Percentiles rank a stretch among this genome's conserved stretches.
phyloP scores from a whole-genome alignment of 176 grass and related monocot species.

The Metroxylon sagu region DNA sequence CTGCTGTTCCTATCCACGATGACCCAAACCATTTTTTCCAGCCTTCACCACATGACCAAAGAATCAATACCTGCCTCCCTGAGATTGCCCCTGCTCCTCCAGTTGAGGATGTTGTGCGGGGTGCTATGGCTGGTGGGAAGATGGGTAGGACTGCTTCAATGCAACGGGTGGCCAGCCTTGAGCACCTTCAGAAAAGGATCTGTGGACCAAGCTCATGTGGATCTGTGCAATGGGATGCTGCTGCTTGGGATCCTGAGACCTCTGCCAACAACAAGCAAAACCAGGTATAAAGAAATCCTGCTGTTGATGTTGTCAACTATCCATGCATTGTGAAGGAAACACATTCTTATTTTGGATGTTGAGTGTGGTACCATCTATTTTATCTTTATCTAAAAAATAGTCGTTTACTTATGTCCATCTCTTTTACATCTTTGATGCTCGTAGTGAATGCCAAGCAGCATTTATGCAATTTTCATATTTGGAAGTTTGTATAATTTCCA shows the following conservation, averaged over 20 bases:
- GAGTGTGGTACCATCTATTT: too few species aligned
- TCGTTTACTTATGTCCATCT: too few species aligned
- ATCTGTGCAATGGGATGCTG: slow-evolving; percentile 13
- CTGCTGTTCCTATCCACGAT: slow-evolving; percentile 15
- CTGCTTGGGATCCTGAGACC: slow-evolving; percentile 17
- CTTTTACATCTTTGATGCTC: too few species aligned
- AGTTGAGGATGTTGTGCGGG: slow-evolving; percentile 17
- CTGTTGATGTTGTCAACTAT: too few species aligned
- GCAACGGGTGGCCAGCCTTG: slow-evolving; percentile 23
- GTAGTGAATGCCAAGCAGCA: too few species aligned
- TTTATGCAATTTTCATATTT: too few species aligned
- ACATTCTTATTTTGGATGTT: too few species aligned
- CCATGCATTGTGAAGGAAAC: too few species aligned
- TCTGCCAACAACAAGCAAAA: slow-evolving; percentile 6
- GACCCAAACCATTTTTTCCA: slow-evolving; percentile 25
- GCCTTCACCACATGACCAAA: slow-evolving; percentile 14
- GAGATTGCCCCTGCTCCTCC: not conserved
- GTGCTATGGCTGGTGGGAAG: slow-evolving; percentile 23
- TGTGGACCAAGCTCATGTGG: not conserved
- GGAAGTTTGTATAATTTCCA: too few species aligned
- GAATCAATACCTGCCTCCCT: not conserved
- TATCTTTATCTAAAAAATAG: too few species aligned
- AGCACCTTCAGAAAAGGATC: slow-evolving; percentile 41
- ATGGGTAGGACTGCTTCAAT: slow-evolving; percentile 13
- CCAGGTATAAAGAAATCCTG: not conserved